Evolutionary conservation across 2,329 filamentous ascomycete genomes (phyloP), one percentile per base, ranked within the genome.

Genomic region (Monosporascus sp.): DNA sequence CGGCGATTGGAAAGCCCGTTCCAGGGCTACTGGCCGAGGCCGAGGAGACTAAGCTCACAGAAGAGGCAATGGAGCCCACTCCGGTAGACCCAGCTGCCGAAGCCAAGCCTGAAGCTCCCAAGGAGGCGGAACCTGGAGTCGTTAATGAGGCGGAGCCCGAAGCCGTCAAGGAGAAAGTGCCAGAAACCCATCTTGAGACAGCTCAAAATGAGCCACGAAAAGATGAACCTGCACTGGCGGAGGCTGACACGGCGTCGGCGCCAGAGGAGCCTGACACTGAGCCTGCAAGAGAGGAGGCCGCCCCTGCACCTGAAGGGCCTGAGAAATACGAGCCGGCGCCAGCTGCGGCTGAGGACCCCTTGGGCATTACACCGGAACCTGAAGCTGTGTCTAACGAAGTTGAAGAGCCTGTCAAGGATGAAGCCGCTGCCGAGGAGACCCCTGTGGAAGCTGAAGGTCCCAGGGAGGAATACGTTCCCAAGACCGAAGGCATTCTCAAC

Each of bases 121-220:
- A 43, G 31, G 54, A 51, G 48, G 50, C 20, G 7, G 18, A 38
- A 17, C 9, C 25, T 39, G 18, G 38, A 5, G 35, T 25, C 5
- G 24, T 35, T 17, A 48, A 48, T 17, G 31, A 48, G 38, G 31
- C 35, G 18, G 6, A 20, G 24, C 15, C 27, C 20, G 47, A 39
- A 20, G 46, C 46, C 4, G 17, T 5, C n/a, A 50, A 54, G 41
- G 52, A 48, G 44, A 50, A 50, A 49, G 37, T 14, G 11, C 39
- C 43, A 6, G 43, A 46, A 24, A 24, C 22, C 24, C 43, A 17
- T 31, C 6, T 17, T n/a, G 43, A 14, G 5, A 7, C 14, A 25
- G 14, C 43, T 31, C 22, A n/a, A 27, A 15, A 3, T 5, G 43
- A 46, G 43, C 43, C 22, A 15, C 24, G 2, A n/a, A 46, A 46